Conservation (phyloP, 805 yeast genomes). For the Starmerella bacillaris region DNA sequence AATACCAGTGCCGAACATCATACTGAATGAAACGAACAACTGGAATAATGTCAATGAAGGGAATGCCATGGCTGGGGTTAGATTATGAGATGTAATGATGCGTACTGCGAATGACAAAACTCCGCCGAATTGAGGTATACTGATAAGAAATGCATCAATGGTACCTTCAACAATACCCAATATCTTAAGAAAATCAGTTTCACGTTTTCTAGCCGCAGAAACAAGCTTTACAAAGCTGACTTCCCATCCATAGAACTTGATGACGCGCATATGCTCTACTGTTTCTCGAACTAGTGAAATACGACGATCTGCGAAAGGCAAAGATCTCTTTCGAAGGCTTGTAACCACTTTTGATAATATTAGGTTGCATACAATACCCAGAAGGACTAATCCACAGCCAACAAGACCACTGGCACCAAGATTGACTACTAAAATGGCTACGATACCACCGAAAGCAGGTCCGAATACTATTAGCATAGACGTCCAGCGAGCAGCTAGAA, state of each 20-base stretch:
- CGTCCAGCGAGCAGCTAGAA: constrained; percentile 26
- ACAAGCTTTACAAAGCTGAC: constrained; percentile 48
- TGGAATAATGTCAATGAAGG: constrained; percentile 57
- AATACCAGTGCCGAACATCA: constrained; percentile 36
- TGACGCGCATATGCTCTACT: constrained; percentile 56
- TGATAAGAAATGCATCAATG: constrained; percentile 45
- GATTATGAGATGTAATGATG: constrained; percentile 27
- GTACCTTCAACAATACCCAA: constrained; percentile 50
- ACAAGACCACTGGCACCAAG: constrained; percentile 57
- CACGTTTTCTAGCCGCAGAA: constrained; percentile 37
- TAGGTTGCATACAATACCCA: constrained; percentile 27
- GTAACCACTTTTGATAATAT: constrained; percentile 36
- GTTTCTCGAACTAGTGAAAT: constrained; percentile 63
- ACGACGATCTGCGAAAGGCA: constrained; percentile 53
- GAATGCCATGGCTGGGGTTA: constrained; percentile 46
- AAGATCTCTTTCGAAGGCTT: constrained; percentile 36
- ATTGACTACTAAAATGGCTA: constrained; percentile 45
- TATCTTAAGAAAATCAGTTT: constrained; percentile 40
- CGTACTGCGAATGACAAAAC: constrained; percentile 37
- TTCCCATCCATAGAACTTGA: constrained; percentile 88
- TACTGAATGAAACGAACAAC: constrained; percentile 47
- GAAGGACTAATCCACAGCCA: constrained; percentile 39
- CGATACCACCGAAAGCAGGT: constrained; percentile 26
- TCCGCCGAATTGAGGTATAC: constrained; percentile 55
- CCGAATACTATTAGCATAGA: constrained; percentile 11